phyloP scores from a whole-genome alignment of 257 asterid genomes.

The Ocimum tenuiflorum region DNA sequence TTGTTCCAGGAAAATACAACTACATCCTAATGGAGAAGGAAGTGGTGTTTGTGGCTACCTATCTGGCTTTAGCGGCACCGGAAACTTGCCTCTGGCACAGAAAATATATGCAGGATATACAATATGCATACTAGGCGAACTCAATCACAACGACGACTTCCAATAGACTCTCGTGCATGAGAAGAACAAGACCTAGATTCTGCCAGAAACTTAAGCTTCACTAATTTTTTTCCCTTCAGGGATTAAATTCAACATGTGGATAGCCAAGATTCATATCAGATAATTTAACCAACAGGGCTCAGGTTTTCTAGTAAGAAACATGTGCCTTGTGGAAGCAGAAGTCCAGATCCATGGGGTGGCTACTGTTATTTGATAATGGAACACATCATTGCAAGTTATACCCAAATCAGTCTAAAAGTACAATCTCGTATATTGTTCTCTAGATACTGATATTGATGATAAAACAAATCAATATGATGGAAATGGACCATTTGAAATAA shows the following conservation, averaged over 20 bases:
- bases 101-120: slow-evolving; percentile 52
- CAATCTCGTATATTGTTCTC: background rate
- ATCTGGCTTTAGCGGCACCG: slow-evolving; percentile 49
- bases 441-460: background rate
- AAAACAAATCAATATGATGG: background rate
- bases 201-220: background rate
- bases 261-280: slow-evolving; percentile 54
- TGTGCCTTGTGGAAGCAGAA: slow-evolving; percentile 53
- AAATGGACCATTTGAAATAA: background rate
- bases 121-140: slow-evolving; percentile 46
- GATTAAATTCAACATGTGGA: slow-evolving; percentile 35
- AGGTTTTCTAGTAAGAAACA: slow-evolving; percentile 38
- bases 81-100: slow-evolving; percentile 30
- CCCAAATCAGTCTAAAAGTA: background rate
- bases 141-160: slow-evolving; percentile 27
- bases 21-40: slow-evolving; percentile 54
- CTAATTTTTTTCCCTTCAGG: slow-evolving; percentile 27
- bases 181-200: slow-evolving; percentile 31
- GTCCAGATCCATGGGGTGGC: slow-evolving; percentile 46
- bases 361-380: slow-evolving; percentile 25
- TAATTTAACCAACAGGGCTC: slow-evolving; percentile 24
- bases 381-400: background rate
- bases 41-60: slow-evolving; percentile 39
- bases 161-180: too few relatives aligned
- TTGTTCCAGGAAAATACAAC: slow-evolving; percentile 52